Conservation (phyloP, 2,329 filamentous ascomycete species). For the Pestalotiopsis sp. region DNA sequence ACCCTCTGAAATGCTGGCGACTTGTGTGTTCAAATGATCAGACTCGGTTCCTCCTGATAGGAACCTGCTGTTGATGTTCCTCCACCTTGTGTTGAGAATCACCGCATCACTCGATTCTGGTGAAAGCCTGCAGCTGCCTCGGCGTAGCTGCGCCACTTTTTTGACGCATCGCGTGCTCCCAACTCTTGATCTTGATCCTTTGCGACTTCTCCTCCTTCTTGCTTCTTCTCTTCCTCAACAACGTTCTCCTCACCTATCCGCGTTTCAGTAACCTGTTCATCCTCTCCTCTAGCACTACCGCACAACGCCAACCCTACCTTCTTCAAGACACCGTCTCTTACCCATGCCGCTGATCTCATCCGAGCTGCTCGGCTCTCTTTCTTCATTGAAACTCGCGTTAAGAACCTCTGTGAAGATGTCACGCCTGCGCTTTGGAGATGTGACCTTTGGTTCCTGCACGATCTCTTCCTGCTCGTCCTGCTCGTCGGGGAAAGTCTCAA, state of each 20-base stretch:
- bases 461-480: slow-evolving; percentile 26
- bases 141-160: neutral
- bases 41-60: neutral
- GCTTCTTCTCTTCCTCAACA: neutral
- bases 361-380: slow-evolving; percentile 23
- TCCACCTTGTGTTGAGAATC: neutral
- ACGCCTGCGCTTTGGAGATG: slow-evolving; percentile 26
- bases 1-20: neutral
- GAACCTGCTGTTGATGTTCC: neutral
- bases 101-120: too few species aligned
- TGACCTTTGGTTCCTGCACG: slow-evolving; percentile 16
- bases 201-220: neutral
- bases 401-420: slow-evolving; percentile 30
- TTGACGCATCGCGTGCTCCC: neutral
- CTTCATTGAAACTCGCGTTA: slow-evolving; percentile 34
- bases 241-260: slow-evolving; percentile 2
- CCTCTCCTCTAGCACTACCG: slow-evolving; percentile 18
- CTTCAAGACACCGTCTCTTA: slow-evolving; percentile 29
- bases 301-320: slow-evolving; percentile 31
- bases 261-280: slow-evolving; percentile 5
- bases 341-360: slow-evolving; percentile 20
- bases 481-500: slow-evolving; percentile 49
- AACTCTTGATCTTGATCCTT: neutral
- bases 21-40: neutral
- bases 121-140: neutral